Base-by-base conservation (phyloP, 352 stramenopile genomes). In the Globisporangium rhizosaccharum region DNA sequence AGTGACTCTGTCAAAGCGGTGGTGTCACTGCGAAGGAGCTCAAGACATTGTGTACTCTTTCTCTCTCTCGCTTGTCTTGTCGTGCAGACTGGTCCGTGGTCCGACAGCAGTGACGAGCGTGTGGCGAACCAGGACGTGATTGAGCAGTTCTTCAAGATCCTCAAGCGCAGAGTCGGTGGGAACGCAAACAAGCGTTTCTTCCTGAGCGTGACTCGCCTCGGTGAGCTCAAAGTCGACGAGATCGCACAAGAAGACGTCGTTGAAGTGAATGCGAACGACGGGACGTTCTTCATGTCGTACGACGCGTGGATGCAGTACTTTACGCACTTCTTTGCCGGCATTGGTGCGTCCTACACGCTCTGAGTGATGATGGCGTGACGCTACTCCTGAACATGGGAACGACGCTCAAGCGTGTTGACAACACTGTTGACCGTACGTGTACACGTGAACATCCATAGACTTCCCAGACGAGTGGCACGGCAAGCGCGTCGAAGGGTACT, bases 261-360 rank as follows among this genome's bases (percentile, higher is more conserved):
- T 8, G 82, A 93, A 17, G 71, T 90, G 23, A 96, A 96, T 47
- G 63, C 73, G 3, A 91, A 86, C 44, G 90, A 97, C 54, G 90
- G 90, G 3, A 96, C 88, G 2, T 97, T 97, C 57, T 97, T 97
- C 72, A 97, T 97, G 86, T 74, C 76, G 15, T 97, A 73, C 58
- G 78, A 90, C 26, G 89, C 87, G 2, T 97, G 87, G 87, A 86
- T 83, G 66, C 65, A 83, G 53, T 84, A 90, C 53, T 97, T 95
- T 61, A 97, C 87, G 0, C 85, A 96, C 45, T 92, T 97, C 46
- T 97, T 97, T 52, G 80, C 91, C 23, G 88, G 85, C 20, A 90
- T 97, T 17, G 87, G 85, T 94, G 68, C 17, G 73, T 49, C 18
- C 5, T 57, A 9, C 23, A 1, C 1, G 3, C 0, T 41, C 2